These are phyloP conservation scores for Simmondsia chinensis DNA, from an alignment of 148 eudicot genomes.

Conservation along the genomic window DNA sequence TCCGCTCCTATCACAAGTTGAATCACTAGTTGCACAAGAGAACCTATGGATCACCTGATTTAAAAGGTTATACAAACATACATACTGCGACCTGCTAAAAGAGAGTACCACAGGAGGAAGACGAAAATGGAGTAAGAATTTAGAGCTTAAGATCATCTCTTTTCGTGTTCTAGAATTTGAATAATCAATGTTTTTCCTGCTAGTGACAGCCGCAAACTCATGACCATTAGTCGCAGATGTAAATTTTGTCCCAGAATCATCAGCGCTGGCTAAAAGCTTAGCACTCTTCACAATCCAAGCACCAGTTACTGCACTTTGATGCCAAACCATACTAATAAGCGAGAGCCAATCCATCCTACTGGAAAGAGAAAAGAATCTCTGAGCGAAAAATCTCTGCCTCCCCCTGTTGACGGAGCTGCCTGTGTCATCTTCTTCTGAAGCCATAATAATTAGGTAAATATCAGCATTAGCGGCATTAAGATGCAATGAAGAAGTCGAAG, in stretches of 20 bases:
- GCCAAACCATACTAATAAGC: slow-evolving; percentile 67
- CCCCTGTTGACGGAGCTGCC: slow-evolving; percentile 12
- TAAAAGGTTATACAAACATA: slow-evolving; percentile 31
- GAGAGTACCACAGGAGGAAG: slow-evolving; percentile 41
- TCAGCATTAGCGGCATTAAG: slow-evolving; percentile 45
- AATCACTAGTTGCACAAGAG: slow-evolving; percentile 20
- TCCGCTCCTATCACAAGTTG: slow-evolving; percentile 19
- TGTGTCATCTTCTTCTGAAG: slow-evolving; percentile 12
- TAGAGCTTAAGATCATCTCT: slow-evolving; percentile 66
- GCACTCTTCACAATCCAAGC: slow-evolving; percentile 63
- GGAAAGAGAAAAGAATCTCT: slow-evolving; percentile 40
- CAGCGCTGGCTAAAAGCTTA: slow-evolving; percentile 57
- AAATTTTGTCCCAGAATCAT: slow-evolving; percentile 31
- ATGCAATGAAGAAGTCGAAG: slow-evolving; percentile 48
- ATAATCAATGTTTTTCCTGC: slow-evolving; percentile 41
- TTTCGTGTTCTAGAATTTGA: slow-evolving; percentile 29
- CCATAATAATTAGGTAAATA: slow-evolving; percentile 32
- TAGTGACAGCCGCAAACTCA: slow-evolving; percentile 72
- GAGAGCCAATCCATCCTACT: slow-evolving; percentile 29
- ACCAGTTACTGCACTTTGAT: slow-evolving; percentile 49
- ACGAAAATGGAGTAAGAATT: slow-evolving; percentile 44
- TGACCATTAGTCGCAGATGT: slow-evolving; percentile 28
- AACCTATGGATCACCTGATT: slow-evolving; percentile 38
- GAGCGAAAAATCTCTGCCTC: slow-evolving; percentile 24
- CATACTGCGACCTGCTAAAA: slow-evolving; percentile 39